Evolutionary conservation across 768 basidiomycete genomes (phyloP).

Genomic region (Porpolomopsis calyptriformis): DNA sequence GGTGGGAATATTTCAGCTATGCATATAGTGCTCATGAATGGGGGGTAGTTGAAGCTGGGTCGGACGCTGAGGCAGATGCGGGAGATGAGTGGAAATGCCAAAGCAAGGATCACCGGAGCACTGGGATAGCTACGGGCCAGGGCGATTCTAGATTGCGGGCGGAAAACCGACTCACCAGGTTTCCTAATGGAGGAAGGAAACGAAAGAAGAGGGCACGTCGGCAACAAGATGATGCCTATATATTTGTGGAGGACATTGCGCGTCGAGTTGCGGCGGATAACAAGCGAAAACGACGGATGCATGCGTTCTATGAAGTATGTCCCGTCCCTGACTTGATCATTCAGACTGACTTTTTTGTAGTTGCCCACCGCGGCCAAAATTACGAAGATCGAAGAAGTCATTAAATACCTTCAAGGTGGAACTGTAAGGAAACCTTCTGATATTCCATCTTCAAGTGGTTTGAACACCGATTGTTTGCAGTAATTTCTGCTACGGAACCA

Average conservation of each 20-base stretch:
- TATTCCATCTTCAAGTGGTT: no score
- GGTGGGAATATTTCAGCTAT: conserved; percentile 14
- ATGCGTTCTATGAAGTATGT: conserved; percentile 40
- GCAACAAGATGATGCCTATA: conserved; percentile 6
- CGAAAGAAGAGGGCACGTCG: not conserved
- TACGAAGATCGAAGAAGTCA: conserved; percentile 38
- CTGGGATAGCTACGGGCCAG: not conserved
- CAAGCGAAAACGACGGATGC: conserved; percentile 34
- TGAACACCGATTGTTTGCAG: no score
- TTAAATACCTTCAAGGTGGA: conserved; percentile 17
- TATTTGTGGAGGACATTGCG: conserved; percentile 40
- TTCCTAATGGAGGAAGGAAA: not conserved
- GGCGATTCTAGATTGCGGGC: not conserved
- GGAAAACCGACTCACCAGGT: not conserved
- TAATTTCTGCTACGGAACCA: no score
- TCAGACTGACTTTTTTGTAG: conserved; percentile 23
- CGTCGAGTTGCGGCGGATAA: conserved; percentile 27
- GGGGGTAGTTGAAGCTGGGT: conserved; percentile 1
- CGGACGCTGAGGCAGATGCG: not conserved
- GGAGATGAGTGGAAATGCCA: no score
- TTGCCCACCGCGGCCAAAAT: conserved; percentile 48
- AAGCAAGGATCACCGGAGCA: no score
- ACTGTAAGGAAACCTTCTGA: no score
- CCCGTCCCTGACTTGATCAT: no score
- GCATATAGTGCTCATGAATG: not conserved